Base-by-base conservation (phyloP, 2,329 filamentous ascomycete species). In the Aspergillus tanneri region DNA sequence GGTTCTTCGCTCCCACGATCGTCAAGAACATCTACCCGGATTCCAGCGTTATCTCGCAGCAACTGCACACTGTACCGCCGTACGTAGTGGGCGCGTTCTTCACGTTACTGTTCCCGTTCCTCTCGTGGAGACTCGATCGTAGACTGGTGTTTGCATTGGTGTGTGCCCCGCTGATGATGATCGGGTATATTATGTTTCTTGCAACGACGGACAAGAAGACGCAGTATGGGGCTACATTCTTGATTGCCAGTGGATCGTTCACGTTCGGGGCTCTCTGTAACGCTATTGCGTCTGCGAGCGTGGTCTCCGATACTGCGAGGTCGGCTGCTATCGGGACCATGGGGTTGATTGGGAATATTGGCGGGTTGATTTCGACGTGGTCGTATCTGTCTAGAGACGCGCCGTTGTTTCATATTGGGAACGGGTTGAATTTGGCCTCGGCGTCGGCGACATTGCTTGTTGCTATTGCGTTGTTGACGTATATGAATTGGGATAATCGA, bases 311-410 rank as follows among this genome's bases (percentile, higher is more conserved):
- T 56, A 87, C 86, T 0, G 83, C 86, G 0, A 77, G 85, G 11
- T 82, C 81, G 8, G 78, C 82, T 0, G 84, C 83, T 3, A 86
- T 88, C 36, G 84, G 81, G 9, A 80, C 78, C 0, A 83, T 82
- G 44, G 82, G 88, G 60, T 88, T 88, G 84, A 71, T 87, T 19
- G 86, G 85, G 22, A 88, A 88, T 46, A 63, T 88, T n/a, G 86
- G 86, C 2, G 86, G 85, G 0, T 64, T 88, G 25, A 77, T 86
- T 49, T 77, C 80, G 1, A 85, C 82, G 0, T 87, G 84, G 83
- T 77, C 74, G 1, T 87, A 85, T 67, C 59, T 87, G 12, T 77
- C 79, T 0, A 80, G 71, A 56, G 85, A 88, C 60, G 79, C 59
- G 0, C 86, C 86, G 0, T 67, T 88, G 49, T 90, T 83, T 59